Evolutionary conservation across 2,329 filamentous ascomycete genomes (phyloP).

Genomic region (Chaetomium olivaceum): DNA sequence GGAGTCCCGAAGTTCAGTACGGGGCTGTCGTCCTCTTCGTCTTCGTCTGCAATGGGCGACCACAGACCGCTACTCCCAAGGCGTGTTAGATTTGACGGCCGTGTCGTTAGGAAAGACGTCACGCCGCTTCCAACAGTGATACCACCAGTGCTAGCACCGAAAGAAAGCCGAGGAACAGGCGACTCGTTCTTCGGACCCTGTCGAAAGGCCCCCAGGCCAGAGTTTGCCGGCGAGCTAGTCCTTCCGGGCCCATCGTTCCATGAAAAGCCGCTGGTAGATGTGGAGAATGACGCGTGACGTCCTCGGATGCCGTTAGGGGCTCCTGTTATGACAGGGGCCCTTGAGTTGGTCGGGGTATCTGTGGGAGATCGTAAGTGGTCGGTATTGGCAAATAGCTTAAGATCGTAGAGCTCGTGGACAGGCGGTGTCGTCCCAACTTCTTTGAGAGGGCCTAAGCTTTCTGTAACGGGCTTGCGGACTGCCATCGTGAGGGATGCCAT

Average conservation of each 20-base stretch:
- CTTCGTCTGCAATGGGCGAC: slow-evolving; percentile 48
- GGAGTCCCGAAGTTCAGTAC: slow-evolving; percentile 54
- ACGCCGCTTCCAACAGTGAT: slow-evolving; percentile 45
- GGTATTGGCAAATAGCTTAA: slow-evolving; percentile 71
- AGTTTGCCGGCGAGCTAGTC: slow-evolving; percentile 50
- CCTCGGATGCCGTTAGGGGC: slow-evolving; percentile 40
- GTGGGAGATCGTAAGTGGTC: slow-evolving; percentile 64
- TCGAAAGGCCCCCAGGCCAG: slow-evolving; percentile 41
- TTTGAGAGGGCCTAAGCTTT: slow-evolving; percentile 31
- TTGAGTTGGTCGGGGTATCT: slow-evolving; percentile 39
- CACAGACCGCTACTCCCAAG: slow-evolving; percentile 52
- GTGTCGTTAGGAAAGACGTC: slow-evolving; percentile 36
- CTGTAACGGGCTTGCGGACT: slow-evolving; percentile 55
- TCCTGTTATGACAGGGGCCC: slow-evolving; percentile 38
- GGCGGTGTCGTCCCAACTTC: slow-evolving; percentile 36
- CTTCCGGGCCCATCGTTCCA: slow-evolving; percentile 37
- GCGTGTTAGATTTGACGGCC: slow-evolving; percentile 33
- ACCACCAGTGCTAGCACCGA: slow-evolving; percentile 33
- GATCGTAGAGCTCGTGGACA: slow-evolving; percentile 67
- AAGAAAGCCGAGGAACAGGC: slow-evolving; percentile 20
- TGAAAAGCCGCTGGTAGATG: slow-evolving; percentile 31
- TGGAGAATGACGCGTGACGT: slow-evolving; percentile 46
- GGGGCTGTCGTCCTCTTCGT: slow-evolving; percentile 54
- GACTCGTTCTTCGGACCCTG: slow-evolving; percentile 33
- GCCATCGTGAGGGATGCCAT: slow-evolving; percentile 93